Evolutionary conservation across 1,284 basidiomycete species (phyloP).

Genomic region (Salmacisia buchloeana): DNA sequence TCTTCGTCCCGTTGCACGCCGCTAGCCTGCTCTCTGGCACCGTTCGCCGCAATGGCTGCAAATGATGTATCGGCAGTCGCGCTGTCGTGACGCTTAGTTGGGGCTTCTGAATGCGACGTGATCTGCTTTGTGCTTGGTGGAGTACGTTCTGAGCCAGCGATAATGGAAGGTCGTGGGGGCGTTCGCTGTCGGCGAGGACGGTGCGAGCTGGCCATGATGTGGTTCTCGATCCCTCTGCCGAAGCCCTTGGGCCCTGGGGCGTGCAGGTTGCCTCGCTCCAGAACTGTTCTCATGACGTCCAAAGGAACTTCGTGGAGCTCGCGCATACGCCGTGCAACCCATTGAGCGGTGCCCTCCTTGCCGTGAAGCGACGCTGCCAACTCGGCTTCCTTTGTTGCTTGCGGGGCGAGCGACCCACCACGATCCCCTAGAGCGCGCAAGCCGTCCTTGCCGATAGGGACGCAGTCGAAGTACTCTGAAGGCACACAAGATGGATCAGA

Average conservation of each 20-base stretch:
- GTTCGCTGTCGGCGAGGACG: slow-evolving; percentile 23
- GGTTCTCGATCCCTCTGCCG: slow-evolving; percentile 46
- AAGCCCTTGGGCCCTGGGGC: slow-evolving; percentile 39
- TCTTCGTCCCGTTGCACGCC: slow-evolving; percentile 1
- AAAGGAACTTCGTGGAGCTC: slow-evolving; percentile 49
- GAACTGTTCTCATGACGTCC: slow-evolving; percentile 44
- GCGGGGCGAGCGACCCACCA: slow-evolving; percentile 14
- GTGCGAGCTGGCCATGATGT: slow-evolving; percentile 45
- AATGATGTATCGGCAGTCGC: slow-evolving; percentile 18
- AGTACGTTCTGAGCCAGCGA: neutral
- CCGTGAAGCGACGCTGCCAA: slow-evolving; percentile 27
- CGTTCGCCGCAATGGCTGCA: slow-evolving; percentile 10
- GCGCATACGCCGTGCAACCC: slow-evolving; percentile 48
- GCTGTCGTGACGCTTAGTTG: too few relatives aligned
- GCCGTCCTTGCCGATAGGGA: slow-evolving; percentile 39
- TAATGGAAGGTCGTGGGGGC: neutral
- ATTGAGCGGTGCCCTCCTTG: slow-evolving; percentile 40
- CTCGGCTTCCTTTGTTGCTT: slow-evolving; percentile 26
- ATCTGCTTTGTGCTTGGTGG: neutral
- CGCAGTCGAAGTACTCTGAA: slow-evolving; percentile 43
- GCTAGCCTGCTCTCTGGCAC: slow-evolving; percentile 8
- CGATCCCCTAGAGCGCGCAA: slow-evolving; percentile 41
- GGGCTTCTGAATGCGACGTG: too few relatives aligned
- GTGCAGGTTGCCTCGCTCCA: slow-evolving; percentile 45
- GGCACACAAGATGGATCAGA: neutral